Percentiles rank a stretch among this genome's conserved stretches.
Evolutionary conservation across 1,139 yeast genomes (phyloP).

Genomic region (Suhomyces anneliseae): DNA sequence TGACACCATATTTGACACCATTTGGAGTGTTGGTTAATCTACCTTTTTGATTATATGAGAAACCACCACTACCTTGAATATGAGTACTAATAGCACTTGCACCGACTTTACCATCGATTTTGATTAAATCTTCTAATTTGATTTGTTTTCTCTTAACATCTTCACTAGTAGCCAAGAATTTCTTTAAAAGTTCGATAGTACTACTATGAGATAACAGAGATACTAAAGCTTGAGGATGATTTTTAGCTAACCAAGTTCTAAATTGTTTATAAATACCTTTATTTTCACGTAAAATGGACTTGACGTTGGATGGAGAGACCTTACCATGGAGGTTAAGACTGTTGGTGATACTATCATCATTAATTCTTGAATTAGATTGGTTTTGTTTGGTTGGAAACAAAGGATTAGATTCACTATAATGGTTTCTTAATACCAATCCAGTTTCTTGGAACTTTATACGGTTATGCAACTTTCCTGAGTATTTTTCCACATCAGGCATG

Average conservation of each 20-base stretch:
- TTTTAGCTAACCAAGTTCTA: conserved; percentile 34
- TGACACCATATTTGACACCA: conserved; percentile 59
- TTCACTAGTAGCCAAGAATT: conserved; percentile 25
- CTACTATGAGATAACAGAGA: conserved; percentile 19
- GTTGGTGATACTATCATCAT: conserved; percentile 29
- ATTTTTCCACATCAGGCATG: conserved; percentile 52
- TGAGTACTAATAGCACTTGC: conserved; percentile 12
- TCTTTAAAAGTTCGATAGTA: conserved; percentile 25
- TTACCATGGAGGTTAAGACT: conserved; percentile 34
- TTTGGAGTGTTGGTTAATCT: conserved; percentile 72
- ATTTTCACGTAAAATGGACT: conserved; percentile 30
- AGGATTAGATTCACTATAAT: conserved; percentile 22
- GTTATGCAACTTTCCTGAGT: conserved; percentile 40
- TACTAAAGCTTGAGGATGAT: conserved; percentile 35
- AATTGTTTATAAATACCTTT: conserved; percentile 35
- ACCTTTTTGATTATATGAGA: conserved; percentile 71
- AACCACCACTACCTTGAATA: conserved; percentile 70
- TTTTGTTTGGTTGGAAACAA: conserved; percentile 11
- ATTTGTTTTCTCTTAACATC: conserved; percentile 22
- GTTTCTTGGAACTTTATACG: conserved; percentile 46
- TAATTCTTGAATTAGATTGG: conserved; percentile 16
- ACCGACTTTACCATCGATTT: conserved; percentile 16
- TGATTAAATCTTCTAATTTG: conserved; percentile 24
- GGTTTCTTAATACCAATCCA: conserved; percentile 38
- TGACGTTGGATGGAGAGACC: conserved; percentile 29